phyloP scores from a whole-genome alignment of 225 moss, liverwort and hornwort genomes.

The Ulota crispa region DNA sequence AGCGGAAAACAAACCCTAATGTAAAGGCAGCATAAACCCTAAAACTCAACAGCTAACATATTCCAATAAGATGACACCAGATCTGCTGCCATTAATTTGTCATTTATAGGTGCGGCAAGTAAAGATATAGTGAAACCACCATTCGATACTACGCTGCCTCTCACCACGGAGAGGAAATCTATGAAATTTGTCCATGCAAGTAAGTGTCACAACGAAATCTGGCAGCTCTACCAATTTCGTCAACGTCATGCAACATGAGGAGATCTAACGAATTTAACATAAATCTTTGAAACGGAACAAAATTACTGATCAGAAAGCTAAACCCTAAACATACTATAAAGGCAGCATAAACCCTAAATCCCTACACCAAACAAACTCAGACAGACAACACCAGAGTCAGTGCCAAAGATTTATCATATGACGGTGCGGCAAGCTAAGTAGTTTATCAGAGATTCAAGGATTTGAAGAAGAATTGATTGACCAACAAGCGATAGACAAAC shows the following conservation, averaged over 20 bases:
- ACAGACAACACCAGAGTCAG: neutral
- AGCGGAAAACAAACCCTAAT: neutral
- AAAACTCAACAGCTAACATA: neutral
- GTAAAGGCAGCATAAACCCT: neutral
- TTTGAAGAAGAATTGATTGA: neutral
- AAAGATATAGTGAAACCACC: no score
- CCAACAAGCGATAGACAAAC: neutral
- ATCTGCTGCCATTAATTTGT: neutral
- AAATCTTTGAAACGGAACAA: no score
- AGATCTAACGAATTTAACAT: no score
- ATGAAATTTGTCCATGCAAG: no score
- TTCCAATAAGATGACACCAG: neutral
- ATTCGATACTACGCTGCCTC: no score
- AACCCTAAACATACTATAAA: neutral
- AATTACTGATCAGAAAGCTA: neutral
- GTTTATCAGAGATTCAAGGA: neutral
- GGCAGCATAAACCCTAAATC: slow-evolving; percentile 1
- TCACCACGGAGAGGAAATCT: no score
- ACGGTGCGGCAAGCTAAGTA: neutral
- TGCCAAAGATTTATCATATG: neutral
- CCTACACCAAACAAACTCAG: neutral
- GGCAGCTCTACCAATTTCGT: no score
- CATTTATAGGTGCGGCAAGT: neutral
- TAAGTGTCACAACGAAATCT: no score
- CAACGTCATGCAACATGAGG: no score